Base-by-base conservation (phyloP, 805 yeast genomes). In the Myxozyma vanderwaltii region DNA sequence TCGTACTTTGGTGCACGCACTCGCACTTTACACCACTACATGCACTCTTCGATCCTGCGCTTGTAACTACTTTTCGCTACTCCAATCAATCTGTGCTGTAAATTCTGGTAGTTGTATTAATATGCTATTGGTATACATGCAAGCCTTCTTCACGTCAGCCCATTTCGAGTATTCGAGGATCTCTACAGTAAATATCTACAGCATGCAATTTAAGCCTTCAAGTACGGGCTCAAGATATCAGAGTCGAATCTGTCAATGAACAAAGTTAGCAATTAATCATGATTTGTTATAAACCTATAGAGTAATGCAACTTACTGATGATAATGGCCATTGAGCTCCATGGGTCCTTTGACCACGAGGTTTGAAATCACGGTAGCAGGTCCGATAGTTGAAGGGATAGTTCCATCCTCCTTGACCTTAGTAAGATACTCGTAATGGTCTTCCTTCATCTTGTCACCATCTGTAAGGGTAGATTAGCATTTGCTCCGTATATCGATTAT, bases 341-440 rank as follows among this genome's bases (percentile, higher is more conserved):
- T 54, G 3, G 82, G 77, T 0, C 91, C 91, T 27, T 74, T 72
- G 12, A 83, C 61, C 0, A 87, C 92, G 54, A 91, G 74, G 51
- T 84, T 82, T 10, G 86, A 87, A 61, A 82, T 86, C 1, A 89
- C 79, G 0, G 78, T 71, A 0, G 88, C 97, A 3, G 96, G 96
- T 3, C 84, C 82, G 23, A 77, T 77, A 0, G 96, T 90, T 3
- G 81, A 79, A 31, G 89, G 74, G 49, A 92, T 79, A 63, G 83
- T 75, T 17, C 82, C 80, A 36, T 80, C 77, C 19, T 75, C 65
- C 69, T 89, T 61, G 48, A 61, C 49, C 43, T 59, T 60, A 13
- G 19, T 19, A n/a, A 61, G 58, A 24, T 61, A 61, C 40, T 61
- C 63, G 43, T 38, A 26, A 38, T 61, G 65, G 21, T 46, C 54